Percentiles rank a stretch among this genome's conserved stretches.
These are phyloP conservation scores for Musa acuminata DNA, from an alignment of 176 grass and related monocot genomes.

Conservation along the genomic window DNA sequence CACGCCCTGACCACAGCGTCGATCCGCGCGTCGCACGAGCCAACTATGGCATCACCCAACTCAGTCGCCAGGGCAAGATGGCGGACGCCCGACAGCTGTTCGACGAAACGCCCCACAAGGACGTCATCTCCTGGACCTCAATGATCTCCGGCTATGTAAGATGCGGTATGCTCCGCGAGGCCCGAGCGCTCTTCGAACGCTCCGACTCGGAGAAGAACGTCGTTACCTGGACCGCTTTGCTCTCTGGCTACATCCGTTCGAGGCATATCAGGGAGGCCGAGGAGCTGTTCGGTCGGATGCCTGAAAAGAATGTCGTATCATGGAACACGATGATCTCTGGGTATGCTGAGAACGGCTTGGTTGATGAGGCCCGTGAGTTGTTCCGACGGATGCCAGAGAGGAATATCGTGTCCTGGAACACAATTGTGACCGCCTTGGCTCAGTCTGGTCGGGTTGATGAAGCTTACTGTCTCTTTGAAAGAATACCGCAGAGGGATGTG, in stretches of 20 bases:
- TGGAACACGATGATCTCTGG: conserved; percentile 26
- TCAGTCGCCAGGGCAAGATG: conserved; percentile 12
- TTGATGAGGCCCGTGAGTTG: conserved; percentile 9
- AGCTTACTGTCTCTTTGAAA: conserved; percentile 11
- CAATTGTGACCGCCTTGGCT: conserved; percentile 11
- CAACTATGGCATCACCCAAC: conserved; percentile 8
- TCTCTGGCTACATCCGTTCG: conserved; percentile 19
- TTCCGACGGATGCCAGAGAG: conserved; percentile 15
- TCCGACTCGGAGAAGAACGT: conserved; percentile 23
- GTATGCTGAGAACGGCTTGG: conserved; percentile 8
- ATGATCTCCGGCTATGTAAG: conserved; percentile 19
- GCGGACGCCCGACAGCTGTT: conserved; percentile 15
- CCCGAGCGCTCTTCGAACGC: conserved; percentile 12
- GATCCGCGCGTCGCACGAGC: conserved; percentile 6
- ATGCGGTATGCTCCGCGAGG: conserved; percentile 21
- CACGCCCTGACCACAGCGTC: background rate
- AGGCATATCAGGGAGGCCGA: conserved; percentile 19
- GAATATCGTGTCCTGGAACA: conserved; percentile 26
- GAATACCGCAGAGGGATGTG: conserved; percentile 24
- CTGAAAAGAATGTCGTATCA: conserved; percentile 17
- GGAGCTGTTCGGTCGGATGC: conserved; percentile 19
- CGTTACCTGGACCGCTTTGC: conserved; percentile 27
- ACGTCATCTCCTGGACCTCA: conserved; percentile 25
- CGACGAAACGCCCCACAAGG: conserved; percentile 16
- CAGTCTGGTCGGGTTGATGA: conserved; percentile 8